A percentile compares a stretch with the other conserved stretches of the same genome.
These are phyloP conservation scores for Sapria himalayana DNA, from an alignment of 345 rosid species.

Conservation along the genomic window DNA sequence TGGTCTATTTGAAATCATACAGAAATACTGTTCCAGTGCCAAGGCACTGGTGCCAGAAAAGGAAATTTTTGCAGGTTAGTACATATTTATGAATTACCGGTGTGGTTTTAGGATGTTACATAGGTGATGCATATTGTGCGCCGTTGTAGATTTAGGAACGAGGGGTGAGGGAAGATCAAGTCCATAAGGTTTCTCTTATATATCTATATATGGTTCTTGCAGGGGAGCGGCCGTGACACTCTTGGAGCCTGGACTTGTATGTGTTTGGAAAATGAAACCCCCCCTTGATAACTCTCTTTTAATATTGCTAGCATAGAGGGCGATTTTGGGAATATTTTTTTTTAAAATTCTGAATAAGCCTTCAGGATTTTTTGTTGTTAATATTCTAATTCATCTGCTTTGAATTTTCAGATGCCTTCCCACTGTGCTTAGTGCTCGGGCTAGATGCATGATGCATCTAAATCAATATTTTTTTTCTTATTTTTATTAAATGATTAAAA, in stretches of 20 bases:
- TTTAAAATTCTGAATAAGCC: not conserved
- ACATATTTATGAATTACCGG: slow-evolving; percentile 1
- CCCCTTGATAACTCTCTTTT: slow-evolving; percentile 21
- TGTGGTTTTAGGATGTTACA: slow-evolving; percentile 17
- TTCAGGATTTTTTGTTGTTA: slow-evolving; percentile 8
- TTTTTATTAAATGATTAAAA: too few relatives aligned
- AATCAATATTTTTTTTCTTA: slow-evolving; percentile 1
- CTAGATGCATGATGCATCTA: slow-evolving; percentile 16
- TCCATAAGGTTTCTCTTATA: slow-evolving; percentile 86
- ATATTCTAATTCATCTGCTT: slow-evolving; percentile 30
- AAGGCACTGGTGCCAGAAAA: slow-evolving; percentile 97
- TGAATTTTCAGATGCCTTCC: slow-evolving; percentile 39
- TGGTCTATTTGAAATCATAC: slow-evolving; percentile 80
- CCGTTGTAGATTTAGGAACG: slow-evolving; percentile 23
- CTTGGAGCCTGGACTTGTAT: slow-evolving; percentile 95
- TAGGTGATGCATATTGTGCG: slow-evolving; percentile 23
- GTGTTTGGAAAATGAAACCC: slow-evolving; percentile 49
- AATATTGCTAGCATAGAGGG: slow-evolving; percentile 20
- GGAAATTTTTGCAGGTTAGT: slow-evolving; percentile 97
- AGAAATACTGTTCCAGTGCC: slow-evolving; percentile 96
- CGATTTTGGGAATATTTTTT: slow-evolving; percentile 11
- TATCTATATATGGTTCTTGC: slow-evolving; percentile 98
- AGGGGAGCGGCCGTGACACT: slow-evolving; percentile 80
- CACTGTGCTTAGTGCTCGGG: slow-evolving; percentile 23
- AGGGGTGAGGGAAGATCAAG: slow-evolving; percentile 43